Evolutionary conservation across 352 stramenopile genomes (phyloP), one percentile per base, ranked within the genome.

Genomic region (Pythium aristosporum): DNA sequence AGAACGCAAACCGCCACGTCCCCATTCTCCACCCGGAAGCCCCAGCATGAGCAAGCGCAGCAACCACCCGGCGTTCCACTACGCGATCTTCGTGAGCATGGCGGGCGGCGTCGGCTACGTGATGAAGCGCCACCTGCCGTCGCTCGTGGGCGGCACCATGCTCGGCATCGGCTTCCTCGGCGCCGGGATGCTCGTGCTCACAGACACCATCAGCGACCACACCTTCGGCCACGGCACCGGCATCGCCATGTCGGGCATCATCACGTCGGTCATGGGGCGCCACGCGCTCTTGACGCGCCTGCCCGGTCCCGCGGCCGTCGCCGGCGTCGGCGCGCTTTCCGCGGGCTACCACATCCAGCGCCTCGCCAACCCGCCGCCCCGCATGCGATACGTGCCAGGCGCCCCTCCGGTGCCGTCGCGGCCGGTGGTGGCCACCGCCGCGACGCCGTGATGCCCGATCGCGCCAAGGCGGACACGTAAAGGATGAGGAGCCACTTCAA

Each of bases 261-360:
- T 92, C 65, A 68, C 80, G 3, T 71, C 73, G 21, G 73, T 92
- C 50, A 88, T 83, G 76, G 73, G 70, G 2, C 65, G 71, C 16
- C 80, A 80, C 51, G 81, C 84, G 16, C 50, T 78, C 44, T 47
- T 81, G 43, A 86, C 82, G 52, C 71, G 77, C 0, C 60, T 86
- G 15, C 74, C 71, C n/a, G 51, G 63, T 1, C 80, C 80, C 12
- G 67, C 71, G 10, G n/a, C 76, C 16, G n/a, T 89, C 39, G 81
- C 84, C 42, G 77, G 76, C 4, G 59, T 66, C 10, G 79, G 78
- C 20, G 79, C 84, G 9, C 54, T 87, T 23, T 82, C 71, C 18
- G 73, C 81, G 6, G 84, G 84, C n/a, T 92, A 92, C 65, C 84
- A 92, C 60, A 65, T 79, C 55, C 80, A 92, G 51, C 82, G 87